Percentiles rank a stretch among this genome's conserved stretches.
These are phyloP conservation scores for Podila horticola DNA, from an alignment of 192 early-diverging fungal genomes.

Conservation along the genomic window DNA sequence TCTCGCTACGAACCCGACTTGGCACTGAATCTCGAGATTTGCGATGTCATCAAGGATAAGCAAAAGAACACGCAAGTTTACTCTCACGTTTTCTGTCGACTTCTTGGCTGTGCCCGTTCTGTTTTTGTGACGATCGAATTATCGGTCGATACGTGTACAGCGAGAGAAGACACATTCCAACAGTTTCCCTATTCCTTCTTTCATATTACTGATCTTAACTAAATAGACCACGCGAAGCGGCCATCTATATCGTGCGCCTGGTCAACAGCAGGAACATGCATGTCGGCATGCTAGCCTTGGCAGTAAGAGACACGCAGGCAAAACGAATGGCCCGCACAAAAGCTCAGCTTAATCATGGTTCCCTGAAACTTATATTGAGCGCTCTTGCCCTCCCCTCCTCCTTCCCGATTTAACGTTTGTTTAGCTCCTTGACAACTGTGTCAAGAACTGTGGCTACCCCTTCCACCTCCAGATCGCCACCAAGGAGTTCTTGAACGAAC, in stretches of 20 bases:
- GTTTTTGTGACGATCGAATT: neutral
- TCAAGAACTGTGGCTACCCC: constrained; percentile 99
- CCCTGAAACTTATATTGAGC: neutral
- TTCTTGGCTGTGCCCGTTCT: neutral
- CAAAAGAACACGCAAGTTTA: constrained; percentile 78
- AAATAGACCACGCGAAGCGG: constrained; percentile 79
- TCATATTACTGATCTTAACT: neutral
- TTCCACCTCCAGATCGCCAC: constrained; percentile 96
- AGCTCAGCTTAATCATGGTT: no score
- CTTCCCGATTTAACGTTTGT: no score
- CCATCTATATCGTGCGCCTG: constrained; percentile 70
- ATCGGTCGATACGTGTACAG: constrained; percentile 7
- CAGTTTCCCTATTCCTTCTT: neutral
- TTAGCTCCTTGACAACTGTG: constrained; percentile 92
- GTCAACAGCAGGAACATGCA: constrained; percentile 70
- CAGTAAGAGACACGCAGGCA: constrained; percentile 52
- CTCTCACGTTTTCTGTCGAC: neutral
- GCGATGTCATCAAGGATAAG: constrained; percentile 94
- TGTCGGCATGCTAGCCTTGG: constrained; percentile 71
- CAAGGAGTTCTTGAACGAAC: constrained; percentile 97
- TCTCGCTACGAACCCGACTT: constrained; percentile 80
- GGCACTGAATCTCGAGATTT: constrained; percentile 93
- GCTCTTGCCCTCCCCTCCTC: neutral
- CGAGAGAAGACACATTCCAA: neutral
- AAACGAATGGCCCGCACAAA: neutral